Conservation (phyloP, 306 rosid genomes). For the Cucumis hystrix region DNA sequence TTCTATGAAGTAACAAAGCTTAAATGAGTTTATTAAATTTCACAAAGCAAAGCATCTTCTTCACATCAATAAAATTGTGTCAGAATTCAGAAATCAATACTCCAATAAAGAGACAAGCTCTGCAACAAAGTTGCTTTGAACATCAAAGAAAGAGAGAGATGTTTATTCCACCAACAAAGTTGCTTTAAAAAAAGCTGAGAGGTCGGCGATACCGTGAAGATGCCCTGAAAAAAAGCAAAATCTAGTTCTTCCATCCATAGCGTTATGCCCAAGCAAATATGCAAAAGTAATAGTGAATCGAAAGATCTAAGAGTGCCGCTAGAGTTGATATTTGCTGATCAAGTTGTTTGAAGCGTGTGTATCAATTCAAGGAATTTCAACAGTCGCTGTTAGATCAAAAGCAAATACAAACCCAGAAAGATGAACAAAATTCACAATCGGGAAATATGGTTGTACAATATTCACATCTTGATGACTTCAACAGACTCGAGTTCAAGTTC, state of each 20-base stretch:
- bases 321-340: no score
- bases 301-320: no score
- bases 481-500: conserved; percentile 1
- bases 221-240: conserved; percentile 5
- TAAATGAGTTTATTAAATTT: neutral
- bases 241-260: neutral
- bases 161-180: conserved; percentile 1
- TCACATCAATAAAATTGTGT: neutral
- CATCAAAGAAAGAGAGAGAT: neutral
- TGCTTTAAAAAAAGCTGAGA: neutral
- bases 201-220: neutral
- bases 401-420: neutral
- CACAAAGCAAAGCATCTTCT: neutral
- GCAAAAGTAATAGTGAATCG: no score
- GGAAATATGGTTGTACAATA: neutral
- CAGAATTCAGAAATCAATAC: neutral
- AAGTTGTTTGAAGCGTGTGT: no score
- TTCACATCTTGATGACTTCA: neutral
- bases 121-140: neutral
- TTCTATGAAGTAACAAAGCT: neutral
- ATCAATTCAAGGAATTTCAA: no score
- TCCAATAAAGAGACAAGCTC: neutral
- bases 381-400: no score
- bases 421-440: neutral
- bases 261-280: neutral